Base-by-base conservation (phyloP, 1,284 basidiomycete genomes). In the Ceratobasidium papillatum region DNA sequence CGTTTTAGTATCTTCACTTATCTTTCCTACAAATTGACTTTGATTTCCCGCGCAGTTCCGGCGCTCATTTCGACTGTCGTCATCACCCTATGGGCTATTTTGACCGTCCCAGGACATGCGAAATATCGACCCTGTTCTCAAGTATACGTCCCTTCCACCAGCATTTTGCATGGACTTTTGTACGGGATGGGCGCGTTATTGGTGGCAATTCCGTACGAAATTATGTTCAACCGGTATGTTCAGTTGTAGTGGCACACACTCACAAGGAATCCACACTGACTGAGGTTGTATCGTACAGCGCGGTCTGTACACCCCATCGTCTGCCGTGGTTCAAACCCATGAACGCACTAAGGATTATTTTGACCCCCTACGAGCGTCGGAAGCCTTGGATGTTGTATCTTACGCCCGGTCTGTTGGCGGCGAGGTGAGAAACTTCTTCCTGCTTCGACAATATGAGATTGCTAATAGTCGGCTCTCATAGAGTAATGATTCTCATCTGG, bases 261-360 rank as follows among this genome's bases (percentile, higher is more conserved):
- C 36, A 12, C 11, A 9, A 32, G n/a, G 8, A 49, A n/a, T 38
- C 34, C 34, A 34, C n/a, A n/a, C 66, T 38, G n/a, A 25, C 17
- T 30, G 17, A 25, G 56, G 32, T 25, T 32, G 19, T 30, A 22
- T 1, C 51, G n/a, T 47, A 25, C 78, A 95, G 94, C 63, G 86
- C 94, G 1, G 92, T 96, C 78, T 95, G 93, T 32, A 96, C 94
- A 0, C 94, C 94, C 0, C 90, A 94, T 82, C 90, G 87, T 78
- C 85, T 96, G 27, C 89, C 92, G 0, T 93, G 87, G 79, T 86
- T 91, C 79, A 84, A 87, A 52, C 85, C 87, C 0, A 80, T 87
- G 56, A 85, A 88, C 77, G 89, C 93, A 14, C 83, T 95, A 19
- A 89, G 90, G 38, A 83, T 91, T 74, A 85, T 96, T 25, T 85